A percentile compares a stretch with the other conserved stretches of the same genome.
Conservation (phyloP, 2,329 filamentous ascomycete species). For the Fusarium goolgardi region DNA sequence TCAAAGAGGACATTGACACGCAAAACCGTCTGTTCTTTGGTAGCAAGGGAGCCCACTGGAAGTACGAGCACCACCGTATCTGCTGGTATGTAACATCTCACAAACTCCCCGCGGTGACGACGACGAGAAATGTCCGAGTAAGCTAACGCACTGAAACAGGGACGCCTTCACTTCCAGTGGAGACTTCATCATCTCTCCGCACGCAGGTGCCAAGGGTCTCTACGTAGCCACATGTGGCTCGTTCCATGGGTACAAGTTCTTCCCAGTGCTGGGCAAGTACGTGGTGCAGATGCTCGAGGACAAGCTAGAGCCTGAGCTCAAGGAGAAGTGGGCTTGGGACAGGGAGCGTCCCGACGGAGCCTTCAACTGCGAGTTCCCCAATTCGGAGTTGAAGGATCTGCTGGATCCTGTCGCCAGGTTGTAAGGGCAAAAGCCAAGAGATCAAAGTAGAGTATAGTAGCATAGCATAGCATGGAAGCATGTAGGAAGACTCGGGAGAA, state of each 20-base stretch:
- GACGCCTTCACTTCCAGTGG: constrained; percentile 71
- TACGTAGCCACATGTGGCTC: constrained; percentile 73
- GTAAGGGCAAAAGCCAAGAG: constrained; percentile 26
- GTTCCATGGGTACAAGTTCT: constrained; percentile 76
- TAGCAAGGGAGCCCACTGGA: constrained; percentile 64
- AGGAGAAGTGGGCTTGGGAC: constrained; percentile 68
- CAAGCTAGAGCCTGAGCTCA: constrained; percentile 56
- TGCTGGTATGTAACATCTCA: constrained; percentile 66
- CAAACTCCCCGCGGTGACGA: neutral
- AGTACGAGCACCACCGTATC: constrained; percentile 71
- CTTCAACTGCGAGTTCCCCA: constrained; percentile 67
- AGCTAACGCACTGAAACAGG: constrained; percentile 56
- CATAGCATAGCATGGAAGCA: constrained; percentile 7
- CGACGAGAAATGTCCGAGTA: neutral
- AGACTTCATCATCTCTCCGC: constrained; percentile 72
- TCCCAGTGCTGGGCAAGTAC: constrained; percentile 73
- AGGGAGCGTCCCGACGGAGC: constrained; percentile 65
- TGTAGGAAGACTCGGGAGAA: constrained; percentile 14
- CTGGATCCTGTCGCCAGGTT: constrained; percentile 49
- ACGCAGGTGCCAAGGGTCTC: constrained; percentile 62
- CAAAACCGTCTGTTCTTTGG: constrained; percentile 70
- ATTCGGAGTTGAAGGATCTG: constrained; percentile 67
- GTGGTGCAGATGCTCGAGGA: constrained; percentile 66
- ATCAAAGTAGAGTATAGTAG: neutral
- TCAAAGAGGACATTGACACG: constrained; percentile 69